Conservation (phyloP, 192 early-diverging fungal species). For the Cladochytrium replicatum region DNA sequence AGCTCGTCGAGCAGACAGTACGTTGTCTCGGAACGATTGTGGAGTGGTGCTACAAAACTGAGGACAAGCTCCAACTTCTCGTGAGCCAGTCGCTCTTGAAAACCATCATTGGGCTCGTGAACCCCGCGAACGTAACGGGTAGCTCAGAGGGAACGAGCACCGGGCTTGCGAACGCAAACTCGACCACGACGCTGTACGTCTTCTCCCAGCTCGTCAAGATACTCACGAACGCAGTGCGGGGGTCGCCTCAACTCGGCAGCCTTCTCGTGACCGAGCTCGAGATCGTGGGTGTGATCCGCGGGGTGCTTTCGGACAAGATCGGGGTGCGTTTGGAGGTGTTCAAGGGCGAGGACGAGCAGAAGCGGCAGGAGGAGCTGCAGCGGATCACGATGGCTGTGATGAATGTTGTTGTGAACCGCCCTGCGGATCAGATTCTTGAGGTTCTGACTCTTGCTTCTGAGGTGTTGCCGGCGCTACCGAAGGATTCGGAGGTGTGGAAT, state of each 20-base stretch:
- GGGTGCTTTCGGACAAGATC: constrained; percentile 14
- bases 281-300: constrained; percentile 14
- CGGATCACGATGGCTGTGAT: constrained; percentile 7
- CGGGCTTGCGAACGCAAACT: constrained; percentile 17
- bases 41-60: constrained; percentile 44
- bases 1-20: constrained; percentile 62
- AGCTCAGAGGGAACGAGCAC: no score
- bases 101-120: constrained; percentile 44
- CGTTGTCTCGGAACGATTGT: constrained; percentile 52
- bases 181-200: constrained; percentile 11
- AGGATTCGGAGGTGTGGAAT: constrained; percentile 25
- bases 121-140: no score
- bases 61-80: constrained; percentile 46
- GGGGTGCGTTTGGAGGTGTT: neutral
- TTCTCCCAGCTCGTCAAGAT: constrained; percentile 50
- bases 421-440: constrained; percentile 44
- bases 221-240: constrained; percentile 38
- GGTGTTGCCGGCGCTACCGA: constrained; percentile 49
- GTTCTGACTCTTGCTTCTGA: constrained; percentile 47
- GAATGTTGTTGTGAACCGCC: constrained; percentile 16
- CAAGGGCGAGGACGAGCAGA: constrained; percentile 1
- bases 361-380: constrained; percentile 1
- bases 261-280: constrained; percentile 10
- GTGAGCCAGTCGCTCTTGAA: constrained; percentile 46
- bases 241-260: constrained; percentile 35